These are phyloP conservation scores for Aspergillus terreus DNA, from an alignment of 2,329 filamentous ascomycete genomes.

Conservation along the genomic window DNA sequence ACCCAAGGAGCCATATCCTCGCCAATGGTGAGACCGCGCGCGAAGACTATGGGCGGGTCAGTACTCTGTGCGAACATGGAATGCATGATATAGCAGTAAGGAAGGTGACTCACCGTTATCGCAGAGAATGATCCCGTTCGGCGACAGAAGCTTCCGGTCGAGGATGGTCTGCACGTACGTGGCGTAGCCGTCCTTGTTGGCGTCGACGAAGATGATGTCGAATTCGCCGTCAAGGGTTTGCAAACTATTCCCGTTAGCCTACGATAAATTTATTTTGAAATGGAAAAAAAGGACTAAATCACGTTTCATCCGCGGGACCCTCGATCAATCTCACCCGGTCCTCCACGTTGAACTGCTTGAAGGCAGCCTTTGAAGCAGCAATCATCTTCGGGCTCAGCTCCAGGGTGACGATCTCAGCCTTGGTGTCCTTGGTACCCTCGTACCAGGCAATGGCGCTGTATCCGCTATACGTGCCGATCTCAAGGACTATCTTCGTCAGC, in stretches of 20 bases:
- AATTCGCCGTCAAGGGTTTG: not conserved
- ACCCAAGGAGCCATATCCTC: not conserved
- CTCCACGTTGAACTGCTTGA: slow-evolving; percentile 3
- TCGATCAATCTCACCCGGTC: slow-evolving; percentile 5
- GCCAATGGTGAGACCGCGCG: slow-evolving; percentile 1
- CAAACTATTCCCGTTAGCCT: not conserved
- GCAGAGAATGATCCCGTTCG: slow-evolving; percentile 3
- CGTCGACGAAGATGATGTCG: slow-evolving; percentile 3
- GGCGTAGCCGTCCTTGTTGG: slow-evolving; percentile 5
- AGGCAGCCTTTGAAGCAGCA: slow-evolving; percentile 1
- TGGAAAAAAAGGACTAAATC: not conserved
- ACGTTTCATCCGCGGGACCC: slow-evolving; percentile 1
- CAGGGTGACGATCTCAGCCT: slow-evolving; percentile 5
- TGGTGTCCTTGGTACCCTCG: slow-evolving; percentile 3
- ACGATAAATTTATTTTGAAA: not conserved
- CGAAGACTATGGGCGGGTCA: not conserved
- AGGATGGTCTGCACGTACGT: slow-evolving; percentile 2
- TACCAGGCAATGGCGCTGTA: slow-evolving; percentile 8
- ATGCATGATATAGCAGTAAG: not conserved
- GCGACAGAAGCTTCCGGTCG: slow-evolving; percentile 5
- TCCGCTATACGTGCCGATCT: slow-evolving; percentile 7
- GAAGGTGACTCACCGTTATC: slow-evolving; percentile 1
- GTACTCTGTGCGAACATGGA: not conserved
- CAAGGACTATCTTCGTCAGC: slow-evolving; percentile 2
- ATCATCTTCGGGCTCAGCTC: slow-evolving; percentile 4